Percentiles rank a stretch among this genome's conserved stretches.
phyloP scores from a whole-genome alignment of 495 filamentous ascomycete genomes.

The Aspergillus saccharolyticus region DNA sequence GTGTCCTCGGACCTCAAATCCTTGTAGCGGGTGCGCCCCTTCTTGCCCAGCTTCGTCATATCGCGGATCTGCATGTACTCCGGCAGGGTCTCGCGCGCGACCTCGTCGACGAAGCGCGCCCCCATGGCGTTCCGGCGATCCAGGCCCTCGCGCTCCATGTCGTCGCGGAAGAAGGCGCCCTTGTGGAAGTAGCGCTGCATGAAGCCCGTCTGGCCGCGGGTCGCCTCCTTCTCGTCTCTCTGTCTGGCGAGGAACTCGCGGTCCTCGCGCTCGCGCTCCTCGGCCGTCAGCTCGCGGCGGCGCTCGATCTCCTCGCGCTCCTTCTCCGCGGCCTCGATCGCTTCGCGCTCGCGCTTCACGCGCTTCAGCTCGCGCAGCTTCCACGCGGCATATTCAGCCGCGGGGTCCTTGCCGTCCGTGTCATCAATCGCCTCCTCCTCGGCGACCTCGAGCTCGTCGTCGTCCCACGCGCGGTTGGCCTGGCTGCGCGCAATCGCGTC shows the following conservation, averaged over 20 bases:
- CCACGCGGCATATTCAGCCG: conserved; percentile 88
- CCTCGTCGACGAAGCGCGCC: conserved; percentile 70
- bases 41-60: conserved; percentile 88
- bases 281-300: conserved; percentile 76
- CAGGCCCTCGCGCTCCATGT: conserved; percentile 65
- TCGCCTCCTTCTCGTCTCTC: conserved; percentile 76
- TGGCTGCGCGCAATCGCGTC: conserved; percentile 68
- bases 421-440: conserved; percentile 73
- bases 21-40: conserved; percentile 83
- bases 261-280: conserved; percentile 86
- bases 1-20: conserved; percentile 93
- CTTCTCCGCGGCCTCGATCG: conserved; percentile 76
- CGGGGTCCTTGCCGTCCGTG: conserved; percentile 78
- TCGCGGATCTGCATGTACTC: conserved; percentile 92
- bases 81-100: conserved; percentile 72
- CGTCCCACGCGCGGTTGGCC: conserved; percentile 81
- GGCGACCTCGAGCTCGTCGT: conserved; percentile 59
- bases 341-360: conserved; percentile 76
- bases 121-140: conserved; percentile 78
- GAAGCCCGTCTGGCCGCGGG: conserved; percentile 76
- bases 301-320: conserved; percentile 89
- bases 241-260: conserved; percentile 69
- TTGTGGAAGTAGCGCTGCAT: conserved; percentile 98
- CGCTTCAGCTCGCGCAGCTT: conserved; percentile 87
- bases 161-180: conserved; percentile 90